These are phyloP conservation scores for Coriolopsis trogii DNA, from an alignment of 1,284 basidiomycete species.

Conservation along the genomic window DNA sequence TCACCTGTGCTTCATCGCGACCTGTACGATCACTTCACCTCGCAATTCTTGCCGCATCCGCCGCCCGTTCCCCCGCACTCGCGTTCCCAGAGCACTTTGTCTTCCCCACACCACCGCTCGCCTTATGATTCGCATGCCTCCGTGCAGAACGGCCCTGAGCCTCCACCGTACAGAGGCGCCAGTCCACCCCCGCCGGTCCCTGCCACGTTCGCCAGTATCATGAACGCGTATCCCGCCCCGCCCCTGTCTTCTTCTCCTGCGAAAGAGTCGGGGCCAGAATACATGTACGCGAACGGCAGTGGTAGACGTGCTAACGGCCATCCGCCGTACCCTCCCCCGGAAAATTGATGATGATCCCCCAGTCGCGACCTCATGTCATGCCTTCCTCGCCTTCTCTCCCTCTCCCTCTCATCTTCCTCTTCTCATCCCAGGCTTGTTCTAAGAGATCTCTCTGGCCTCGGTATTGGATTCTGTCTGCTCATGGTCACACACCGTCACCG, in stretches of 20 bases:
- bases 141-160: conserved; percentile 18
- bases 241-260: conserved; percentile 21
- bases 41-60: conserved; percentile 17
- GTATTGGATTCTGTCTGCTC: conserved; percentile 3
- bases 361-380: neutral
- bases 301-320: conserved; percentile 36
- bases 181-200: conserved; percentile 37
- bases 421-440: conserved; percentile 1
- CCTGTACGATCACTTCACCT: conserved; percentile 24
- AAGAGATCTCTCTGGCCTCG: neutral
- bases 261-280: conserved; percentile 24
- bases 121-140: conserved; percentile 30
- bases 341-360: conserved; percentile 5
- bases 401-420: neutral
- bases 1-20: conserved; percentile 33
- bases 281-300: conserved; percentile 27
- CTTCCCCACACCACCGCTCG: conserved; percentile 28
- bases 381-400: neutral
- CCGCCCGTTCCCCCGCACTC: conserved; percentile 11
- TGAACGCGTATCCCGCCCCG: conserved; percentile 57
- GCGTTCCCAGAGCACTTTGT: conserved; percentile 12
- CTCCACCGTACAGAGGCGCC: conserved; percentile 33
- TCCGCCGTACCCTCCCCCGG: conserved; percentile 9
- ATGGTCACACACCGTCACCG: conserved; percentile 2
- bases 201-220: conserved; percentile 62